phyloP scores from a whole-genome alignment of 2,329 filamentous ascomycete genomes.

The Hymenoscyphus repandus region DNA sequence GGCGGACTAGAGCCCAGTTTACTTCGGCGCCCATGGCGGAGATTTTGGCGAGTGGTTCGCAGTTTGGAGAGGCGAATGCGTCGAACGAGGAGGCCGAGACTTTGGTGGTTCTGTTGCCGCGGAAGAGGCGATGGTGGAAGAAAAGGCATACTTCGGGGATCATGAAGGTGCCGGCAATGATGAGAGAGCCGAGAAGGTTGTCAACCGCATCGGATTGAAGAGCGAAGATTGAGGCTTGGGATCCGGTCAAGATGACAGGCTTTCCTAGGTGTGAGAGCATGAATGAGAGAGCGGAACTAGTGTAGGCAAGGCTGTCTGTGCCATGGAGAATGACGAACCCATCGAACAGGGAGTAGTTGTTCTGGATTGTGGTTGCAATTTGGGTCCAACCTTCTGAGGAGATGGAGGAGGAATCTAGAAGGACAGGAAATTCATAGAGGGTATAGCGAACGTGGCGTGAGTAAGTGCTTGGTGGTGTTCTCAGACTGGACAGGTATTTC shows the following conservation, averaged over 20 bases:
- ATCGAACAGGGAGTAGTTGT: slow-evolving; percentile 65
- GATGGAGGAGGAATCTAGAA: slow-evolving; percentile 68
- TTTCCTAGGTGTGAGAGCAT: slow-evolving; percentile 70
- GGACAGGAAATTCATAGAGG: slow-evolving; percentile 61
- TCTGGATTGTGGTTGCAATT: slow-evolving; percentile 52
- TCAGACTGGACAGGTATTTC: slow-evolving; percentile 29
- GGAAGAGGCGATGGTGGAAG: slow-evolving; percentile 66
- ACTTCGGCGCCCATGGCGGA: slow-evolving; percentile 56
- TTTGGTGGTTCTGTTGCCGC: slow-evolving; percentile 65
- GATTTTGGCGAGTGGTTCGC: slow-evolving; percentile 57
- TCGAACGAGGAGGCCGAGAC: slow-evolving; percentile 63
- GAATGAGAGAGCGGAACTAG: slow-evolving; percentile 65
- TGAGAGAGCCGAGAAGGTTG: slow-evolving; percentile 64
- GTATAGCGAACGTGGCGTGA: slow-evolving; percentile 61
- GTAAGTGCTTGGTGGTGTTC: slow-evolving; percentile 60
- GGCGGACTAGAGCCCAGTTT: slow-evolving; percentile 56
- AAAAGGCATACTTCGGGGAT: slow-evolving; percentile 71
- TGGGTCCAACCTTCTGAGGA: slow-evolving; percentile 67
- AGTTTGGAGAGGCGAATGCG: slow-evolving; percentile 65
- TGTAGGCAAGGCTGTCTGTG: slow-evolving; percentile 66
- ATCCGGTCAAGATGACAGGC: slow-evolving; percentile 62
- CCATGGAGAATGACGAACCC: slow-evolving; percentile 69
- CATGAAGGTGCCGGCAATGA: slow-evolving; percentile 69
- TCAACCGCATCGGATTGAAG: slow-evolving; percentile 68
- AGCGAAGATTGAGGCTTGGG: slow-evolving; percentile 63